Evolutionary conservation across 2,329 filamentous ascomycete genomes (phyloP).

Genomic region (Colletotrichum magnum): DNA sequence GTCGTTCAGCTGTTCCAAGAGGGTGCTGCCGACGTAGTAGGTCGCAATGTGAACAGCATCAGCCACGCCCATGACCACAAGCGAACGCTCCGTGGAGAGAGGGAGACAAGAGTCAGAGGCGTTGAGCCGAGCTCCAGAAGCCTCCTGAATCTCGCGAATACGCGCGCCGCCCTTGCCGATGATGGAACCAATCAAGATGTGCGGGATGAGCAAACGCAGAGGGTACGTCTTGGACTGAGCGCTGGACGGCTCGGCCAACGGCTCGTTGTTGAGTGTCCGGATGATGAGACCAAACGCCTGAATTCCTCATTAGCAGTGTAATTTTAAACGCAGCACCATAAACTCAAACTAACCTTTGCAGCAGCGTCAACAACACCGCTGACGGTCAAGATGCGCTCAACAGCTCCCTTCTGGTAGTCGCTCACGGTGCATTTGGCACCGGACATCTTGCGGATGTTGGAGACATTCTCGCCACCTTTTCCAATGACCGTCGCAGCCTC

Average conservation of each 20-base stretch:
- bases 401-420: constrained; percentile 96
- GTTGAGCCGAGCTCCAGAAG: constrained; percentile 95
- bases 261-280: constrained; percentile 97
- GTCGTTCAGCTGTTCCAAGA: constrained; percentile 96
- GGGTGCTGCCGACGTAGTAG: constrained; percentile 98
- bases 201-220: constrained; percentile 92
- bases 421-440: constrained; percentile 99
- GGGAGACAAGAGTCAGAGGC: constrained; percentile 96
- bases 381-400: constrained; percentile 97
- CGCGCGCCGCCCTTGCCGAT: constrained; percentile 97
- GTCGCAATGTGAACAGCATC: constrained; percentile 99
- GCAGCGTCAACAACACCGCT: constrained; percentile 97
- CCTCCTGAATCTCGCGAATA: constrained; percentile 98
- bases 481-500: constrained; percentile 98
- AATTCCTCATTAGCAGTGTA: constrained; percentile 16
- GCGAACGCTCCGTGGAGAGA: constrained; percentile 95
- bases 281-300: constrained; percentile 98
- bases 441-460: constrained; percentile 93
- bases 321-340: not conserved
- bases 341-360: constrained; percentile 79
- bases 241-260: constrained; percentile 87
- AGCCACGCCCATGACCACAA: constrained; percentile 97
- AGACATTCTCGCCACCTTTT: constrained; percentile 98
- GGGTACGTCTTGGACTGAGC: constrained; percentile 98
- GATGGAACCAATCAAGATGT: constrained; percentile 97